These are phyloP conservation scores for Chloris gayana DNA, from an alignment of 176 grass and related monocot species.

Conservation along the genomic window DNA sequence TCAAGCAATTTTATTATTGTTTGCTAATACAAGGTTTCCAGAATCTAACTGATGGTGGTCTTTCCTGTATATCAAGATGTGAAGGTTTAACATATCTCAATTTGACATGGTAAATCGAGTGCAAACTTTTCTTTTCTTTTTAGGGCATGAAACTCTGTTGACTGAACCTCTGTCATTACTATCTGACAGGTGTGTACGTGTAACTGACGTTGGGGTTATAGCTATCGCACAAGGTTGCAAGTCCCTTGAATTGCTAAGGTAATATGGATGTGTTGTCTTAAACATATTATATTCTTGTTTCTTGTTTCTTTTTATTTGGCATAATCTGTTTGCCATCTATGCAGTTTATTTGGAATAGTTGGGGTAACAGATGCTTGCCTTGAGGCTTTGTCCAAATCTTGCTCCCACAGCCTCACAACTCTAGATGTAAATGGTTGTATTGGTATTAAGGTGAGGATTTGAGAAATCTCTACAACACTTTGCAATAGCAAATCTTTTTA, in stretches of 20 bases:
- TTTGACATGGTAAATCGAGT: constrained; percentile 71
- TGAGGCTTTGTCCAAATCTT: constrained; percentile 71
- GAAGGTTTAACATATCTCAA: constrained; percentile 68
- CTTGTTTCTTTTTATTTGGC: constrained; percentile 30
- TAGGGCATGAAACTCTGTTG: background rate
- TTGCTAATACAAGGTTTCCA: constrained; percentile 42
- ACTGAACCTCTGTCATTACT: constrained; percentile 16
- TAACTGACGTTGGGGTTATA: constrained; percentile 78
- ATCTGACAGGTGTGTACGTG: constrained; percentile 69
- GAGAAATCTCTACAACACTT: background rate
- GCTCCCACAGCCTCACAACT: constrained; percentile 65
- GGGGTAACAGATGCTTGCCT: constrained; percentile 82
- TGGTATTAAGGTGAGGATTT: constrained; percentile 71
- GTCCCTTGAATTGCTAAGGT: constrained; percentile 80
- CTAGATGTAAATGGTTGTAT: constrained; percentile 92
- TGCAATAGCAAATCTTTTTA: background rate
- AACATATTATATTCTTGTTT: background rate
- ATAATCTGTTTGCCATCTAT: constrained; percentile 24
- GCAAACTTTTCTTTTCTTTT: background rate
- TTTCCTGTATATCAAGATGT: constrained; percentile 78
- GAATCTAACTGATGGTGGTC: constrained; percentile 78
- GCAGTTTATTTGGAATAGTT: constrained; percentile 86
- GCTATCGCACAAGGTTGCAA: constrained; percentile 72
- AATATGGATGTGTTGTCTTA: constrained; percentile 17
- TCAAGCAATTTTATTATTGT: background rate